phyloP scores from a whole-genome alignment of 1,284 basidiomycete genomes.

The Ustilago sp. region DNA sequence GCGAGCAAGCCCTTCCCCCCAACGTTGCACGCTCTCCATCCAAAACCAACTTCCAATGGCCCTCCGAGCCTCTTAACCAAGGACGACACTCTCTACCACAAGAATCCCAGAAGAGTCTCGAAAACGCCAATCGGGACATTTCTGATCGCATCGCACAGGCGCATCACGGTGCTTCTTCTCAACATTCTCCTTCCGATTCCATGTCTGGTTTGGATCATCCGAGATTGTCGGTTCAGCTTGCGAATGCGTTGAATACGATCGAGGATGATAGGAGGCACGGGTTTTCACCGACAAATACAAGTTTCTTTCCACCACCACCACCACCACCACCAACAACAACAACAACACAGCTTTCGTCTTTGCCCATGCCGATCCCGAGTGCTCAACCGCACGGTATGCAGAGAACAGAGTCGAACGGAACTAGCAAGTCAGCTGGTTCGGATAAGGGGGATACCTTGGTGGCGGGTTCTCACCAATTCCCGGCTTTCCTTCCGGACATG shows the following conservation, averaged over 20 bases:
- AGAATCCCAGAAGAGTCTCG: conserved; percentile 38
- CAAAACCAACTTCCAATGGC: conserved; percentile 34
- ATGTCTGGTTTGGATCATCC: conserved; percentile 24
- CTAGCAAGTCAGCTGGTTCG: conserved; percentile 29
- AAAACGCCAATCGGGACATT: conserved; percentile 39
- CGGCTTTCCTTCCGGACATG: conserved; percentile 34
- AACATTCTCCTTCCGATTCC: not conserved
- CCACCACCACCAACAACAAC: no score
- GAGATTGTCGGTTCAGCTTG: conserved; percentile 23
- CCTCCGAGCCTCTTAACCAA: conserved; percentile 35
- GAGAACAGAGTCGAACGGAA: conserved; percentile 28
- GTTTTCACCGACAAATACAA: conserved; percentile 31
- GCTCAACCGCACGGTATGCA: conserved; percentile 25
- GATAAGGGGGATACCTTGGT: conserved; percentile 13
- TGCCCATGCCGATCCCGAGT: conserved; percentile 28
- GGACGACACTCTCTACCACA: conserved; percentile 33
- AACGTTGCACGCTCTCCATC: conserved; percentile 14
- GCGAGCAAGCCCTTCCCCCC: not conserved
- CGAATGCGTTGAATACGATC: conserved; percentile 21
- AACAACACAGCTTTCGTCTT: not conserved
- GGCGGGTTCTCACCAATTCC: not conserved
- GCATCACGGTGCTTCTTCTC: conserved; percentile 22
- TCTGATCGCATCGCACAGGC: conserved; percentile 38
- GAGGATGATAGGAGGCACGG: conserved; percentile 31
- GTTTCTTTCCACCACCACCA: not conserved